Evolutionary conservation across 2,329 filamentous ascomycete genomes (phyloP).

Genomic region (Fusarium sp.): DNA sequence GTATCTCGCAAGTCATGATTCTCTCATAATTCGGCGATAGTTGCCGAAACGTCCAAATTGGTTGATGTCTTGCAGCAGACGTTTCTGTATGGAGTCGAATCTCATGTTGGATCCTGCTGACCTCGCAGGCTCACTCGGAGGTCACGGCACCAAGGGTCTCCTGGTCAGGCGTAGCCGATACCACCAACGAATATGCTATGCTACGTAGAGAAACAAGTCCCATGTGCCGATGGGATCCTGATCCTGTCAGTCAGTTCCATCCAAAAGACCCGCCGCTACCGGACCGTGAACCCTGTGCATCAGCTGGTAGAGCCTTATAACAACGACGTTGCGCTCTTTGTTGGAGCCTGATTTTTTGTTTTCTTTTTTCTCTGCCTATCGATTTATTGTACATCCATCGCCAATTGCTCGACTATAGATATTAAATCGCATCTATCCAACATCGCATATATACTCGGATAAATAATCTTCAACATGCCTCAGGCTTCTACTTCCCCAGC

Average conservation of each 20-base stretch:
- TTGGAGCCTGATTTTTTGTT: slow-evolving; percentile 14
- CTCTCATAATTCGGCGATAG: slow-evolving; percentile 14
- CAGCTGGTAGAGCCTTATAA: slow-evolving; percentile 32
- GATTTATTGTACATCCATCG: slow-evolving; percentile 8
- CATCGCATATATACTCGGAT: neutral
- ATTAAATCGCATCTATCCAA: neutral
- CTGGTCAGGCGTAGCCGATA: slow-evolving; percentile 29
- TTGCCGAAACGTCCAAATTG: slow-evolving; percentile 14
- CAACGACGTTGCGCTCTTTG: slow-evolving; percentile 31
- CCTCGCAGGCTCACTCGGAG: slow-evolving; percentile 19
- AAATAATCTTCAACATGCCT: slow-evolving; percentile 28
- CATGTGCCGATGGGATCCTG: slow-evolving; percentile 17
- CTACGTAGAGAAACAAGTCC: neutral
- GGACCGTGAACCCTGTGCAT: slow-evolving; percentile 26
- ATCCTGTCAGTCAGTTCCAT: slow-evolving; percentile 17
- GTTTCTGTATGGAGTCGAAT: slow-evolving; percentile 14
- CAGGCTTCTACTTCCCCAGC: slow-evolving; percentile 18
- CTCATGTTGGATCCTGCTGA: slow-evolving; percentile 42
- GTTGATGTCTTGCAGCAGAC: slow-evolving; percentile 13
- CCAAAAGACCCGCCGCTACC: slow-evolving; percentile 22
- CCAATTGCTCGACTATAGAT: neutral
- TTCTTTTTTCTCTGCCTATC: slow-evolving; percentile 11
- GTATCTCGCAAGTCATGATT: slow-evolving; percentile 24
- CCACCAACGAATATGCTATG: neutral
- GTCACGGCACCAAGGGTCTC: slow-evolving; percentile 38